A percentile compares a stretch with the other conserved stretches of the same genome.
These are phyloP conservation scores for Triticum turgidum DNA, from an alignment of 176 grass and related monocot genomes.

Conservation along the genomic window DNA sequence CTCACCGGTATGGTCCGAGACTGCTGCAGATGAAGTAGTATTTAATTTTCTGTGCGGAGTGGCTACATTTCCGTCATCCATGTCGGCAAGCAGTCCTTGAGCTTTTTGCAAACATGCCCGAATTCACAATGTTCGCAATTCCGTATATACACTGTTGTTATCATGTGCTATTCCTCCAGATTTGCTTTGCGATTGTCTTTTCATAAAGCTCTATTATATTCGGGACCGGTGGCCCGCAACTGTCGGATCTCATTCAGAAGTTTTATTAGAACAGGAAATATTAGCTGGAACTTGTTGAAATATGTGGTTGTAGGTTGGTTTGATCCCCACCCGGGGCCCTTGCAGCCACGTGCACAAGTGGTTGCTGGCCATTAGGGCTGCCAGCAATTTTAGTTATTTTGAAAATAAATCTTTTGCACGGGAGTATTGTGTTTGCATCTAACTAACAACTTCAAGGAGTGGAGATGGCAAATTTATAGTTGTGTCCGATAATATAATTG, in stretches of 20 bases:
- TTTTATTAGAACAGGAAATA: neutral
- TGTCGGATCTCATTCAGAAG: neutral
- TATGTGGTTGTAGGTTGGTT: neutral
- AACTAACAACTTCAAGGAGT: neutral
- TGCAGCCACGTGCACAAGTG: neutral
- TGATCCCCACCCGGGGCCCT: neutral
- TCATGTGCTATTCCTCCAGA: neutral
- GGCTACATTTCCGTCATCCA: neutral
- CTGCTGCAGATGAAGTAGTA: neutral
- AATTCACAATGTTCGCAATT: neutral
- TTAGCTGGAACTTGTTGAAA: neutral
- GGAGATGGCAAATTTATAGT: too few relatives aligned
- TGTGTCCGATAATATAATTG: too few relatives aligned
- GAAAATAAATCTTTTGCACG: neutral
- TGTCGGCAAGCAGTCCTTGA: neutral
- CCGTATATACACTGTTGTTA: neutral
- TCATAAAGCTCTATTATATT: neutral
- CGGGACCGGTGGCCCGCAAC: neutral
- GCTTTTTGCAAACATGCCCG: neutral
- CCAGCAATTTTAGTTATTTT: neutral
- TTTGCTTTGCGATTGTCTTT: neutral
- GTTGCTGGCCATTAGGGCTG: neutral
- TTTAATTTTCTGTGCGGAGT: neutral
- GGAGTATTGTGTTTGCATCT: neutral
- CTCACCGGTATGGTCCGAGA: neutral